phyloP scores from a whole-genome alignment of 768 basidiomycete genomes.

The Tulasnella sp. region DNA sequence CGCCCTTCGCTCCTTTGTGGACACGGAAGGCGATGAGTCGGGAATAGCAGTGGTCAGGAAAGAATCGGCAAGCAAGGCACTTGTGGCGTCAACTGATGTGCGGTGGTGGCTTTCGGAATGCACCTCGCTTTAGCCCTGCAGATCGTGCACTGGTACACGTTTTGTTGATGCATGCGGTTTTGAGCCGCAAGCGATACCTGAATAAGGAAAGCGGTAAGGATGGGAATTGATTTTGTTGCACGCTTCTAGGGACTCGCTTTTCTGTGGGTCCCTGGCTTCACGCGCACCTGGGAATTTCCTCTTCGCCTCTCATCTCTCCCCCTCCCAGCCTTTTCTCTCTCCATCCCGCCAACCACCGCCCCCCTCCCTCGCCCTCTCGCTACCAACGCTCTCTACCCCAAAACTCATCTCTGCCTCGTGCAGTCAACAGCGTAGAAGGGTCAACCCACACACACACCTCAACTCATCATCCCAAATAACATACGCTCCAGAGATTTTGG shows the following conservation, averaged over 20 bases:
- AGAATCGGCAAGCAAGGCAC: not conserved
- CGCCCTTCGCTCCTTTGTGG: not conserved
- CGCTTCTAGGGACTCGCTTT: not conserved
- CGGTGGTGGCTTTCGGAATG: not conserved
- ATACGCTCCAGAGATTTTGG: not conserved
- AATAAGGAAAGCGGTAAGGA: not conserved
- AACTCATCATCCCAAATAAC: not conserved
- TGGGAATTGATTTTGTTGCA: not conserved
- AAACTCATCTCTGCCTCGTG: not conserved
- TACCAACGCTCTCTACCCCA: not conserved
- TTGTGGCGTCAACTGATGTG: not conserved
- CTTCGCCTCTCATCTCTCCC: not conserved
- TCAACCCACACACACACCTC: not conserved
- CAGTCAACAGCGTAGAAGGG: not conserved
- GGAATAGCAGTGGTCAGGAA: not conserved
- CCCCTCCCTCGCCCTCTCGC: not conserved
- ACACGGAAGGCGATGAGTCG: not conserved
- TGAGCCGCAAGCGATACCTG: not conserved
- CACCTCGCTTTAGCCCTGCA: not conserved
- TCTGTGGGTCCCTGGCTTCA: not conserved
- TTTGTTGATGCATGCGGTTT: not conserved
- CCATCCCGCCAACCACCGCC: not conserved
- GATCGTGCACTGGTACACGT: not conserved
- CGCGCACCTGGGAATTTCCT: not conserved
- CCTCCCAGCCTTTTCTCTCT: not conserved